Conservation (phyloP, 805 yeast species). For the Starmerella stigmatis region DNA sequence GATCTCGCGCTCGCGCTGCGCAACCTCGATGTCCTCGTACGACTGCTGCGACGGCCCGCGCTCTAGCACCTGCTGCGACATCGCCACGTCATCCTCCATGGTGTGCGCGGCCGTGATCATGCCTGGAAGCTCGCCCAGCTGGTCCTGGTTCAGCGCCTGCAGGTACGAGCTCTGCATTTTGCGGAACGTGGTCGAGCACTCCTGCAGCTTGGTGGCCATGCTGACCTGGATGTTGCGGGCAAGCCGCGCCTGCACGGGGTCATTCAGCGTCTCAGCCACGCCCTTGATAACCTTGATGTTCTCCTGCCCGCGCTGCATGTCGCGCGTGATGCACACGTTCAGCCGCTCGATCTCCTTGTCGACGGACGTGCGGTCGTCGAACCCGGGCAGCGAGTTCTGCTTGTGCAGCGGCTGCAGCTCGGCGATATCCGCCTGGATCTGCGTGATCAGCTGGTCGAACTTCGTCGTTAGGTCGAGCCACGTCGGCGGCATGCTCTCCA, state of each 20-base stretch:
- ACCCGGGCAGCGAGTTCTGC: constrained; percentile 76
- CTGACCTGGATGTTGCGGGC: constrained; percentile 71
- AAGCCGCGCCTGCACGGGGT: constrained; percentile 49
- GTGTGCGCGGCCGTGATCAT: constrained; percentile 7
- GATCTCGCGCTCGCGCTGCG: constrained; percentile 80
- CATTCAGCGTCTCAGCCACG: constrained; percentile 32
- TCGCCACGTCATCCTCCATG: constrained; percentile 32
- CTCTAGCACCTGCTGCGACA: constrained; percentile 32
- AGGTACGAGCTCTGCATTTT: constrained; percentile 83
- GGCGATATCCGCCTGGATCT: constrained; percentile 45
- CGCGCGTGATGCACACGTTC: constrained; percentile 60
- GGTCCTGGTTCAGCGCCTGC: constrained; percentile 49
- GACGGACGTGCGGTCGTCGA: constrained; percentile 64
- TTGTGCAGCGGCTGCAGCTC: constrained; percentile 62
- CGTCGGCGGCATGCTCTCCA: constrained; percentile 63
- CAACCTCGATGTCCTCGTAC: constrained; percentile 33
- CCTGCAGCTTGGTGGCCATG: constrained; percentile 78
- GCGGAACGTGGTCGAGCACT: constrained; percentile 63
- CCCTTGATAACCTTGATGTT: constrained; percentile 57
- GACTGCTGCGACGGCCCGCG: constrained; percentile 24
- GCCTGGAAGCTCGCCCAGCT: constrained; percentile 23
- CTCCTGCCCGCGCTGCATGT: constrained; percentile 68
- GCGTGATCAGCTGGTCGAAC: constrained; percentile 51
- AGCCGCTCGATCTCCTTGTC: constrained; percentile 71
- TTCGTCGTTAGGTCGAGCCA: constrained; percentile 64